A percentile compares a stretch with the other conserved stretches of the same genome.
These are phyloP conservation scores for Lobosporangium transversale DNA, from an alignment of 192 early-diverging fungal species.

Conservation along the genomic window DNA sequence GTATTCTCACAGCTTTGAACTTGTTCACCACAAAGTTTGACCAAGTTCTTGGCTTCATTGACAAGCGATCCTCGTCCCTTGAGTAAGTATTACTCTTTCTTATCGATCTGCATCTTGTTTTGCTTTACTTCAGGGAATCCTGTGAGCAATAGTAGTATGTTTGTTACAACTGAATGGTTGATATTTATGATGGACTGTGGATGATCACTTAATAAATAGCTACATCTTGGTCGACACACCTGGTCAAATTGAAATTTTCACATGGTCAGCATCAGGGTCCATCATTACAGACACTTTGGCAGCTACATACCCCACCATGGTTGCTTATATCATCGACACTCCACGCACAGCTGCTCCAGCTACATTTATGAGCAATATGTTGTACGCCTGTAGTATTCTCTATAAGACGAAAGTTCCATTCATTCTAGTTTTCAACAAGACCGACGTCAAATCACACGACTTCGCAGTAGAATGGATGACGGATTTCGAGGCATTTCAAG, in stretches of 20 bases:
- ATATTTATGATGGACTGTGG: not conserved
- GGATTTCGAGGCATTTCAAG: conserved; percentile 95
- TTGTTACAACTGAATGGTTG: too few relatives aligned
- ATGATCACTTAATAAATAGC: conserved; percentile 45
- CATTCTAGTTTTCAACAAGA: conserved; percentile 96
- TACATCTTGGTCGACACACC: conserved; percentile 93
- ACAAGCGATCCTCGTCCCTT: conserved; percentile 76
- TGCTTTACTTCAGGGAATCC: too few relatives aligned
- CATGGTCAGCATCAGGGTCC: conserved; percentile 96
- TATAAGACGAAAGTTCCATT: conserved; percentile 99
- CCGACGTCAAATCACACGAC: conserved; percentile 88
- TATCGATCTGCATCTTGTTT: not conserved
- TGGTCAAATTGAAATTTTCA: conserved; percentile 99
- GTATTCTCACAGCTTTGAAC: conserved; percentile 94
- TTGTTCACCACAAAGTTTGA: conserved; percentile 98
- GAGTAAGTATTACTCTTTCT: conserved; percentile 67
- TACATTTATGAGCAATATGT: conserved; percentile 99
- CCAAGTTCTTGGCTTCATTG: conserved; percentile 90
- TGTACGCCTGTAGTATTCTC: conserved; percentile 96
- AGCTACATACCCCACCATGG: conserved; percentile 88
- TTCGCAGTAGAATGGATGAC: conserved; percentile 97
- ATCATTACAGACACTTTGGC: conserved; percentile 97
- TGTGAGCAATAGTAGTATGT: too few relatives aligned
- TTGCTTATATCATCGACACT: conserved; percentile 96
- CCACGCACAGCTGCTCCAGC: conserved; percentile 90